Evolutionary conservation across 2,329 filamentous ascomycete genomes (phyloP).

Genomic region (Epichloe scottii): DNA sequence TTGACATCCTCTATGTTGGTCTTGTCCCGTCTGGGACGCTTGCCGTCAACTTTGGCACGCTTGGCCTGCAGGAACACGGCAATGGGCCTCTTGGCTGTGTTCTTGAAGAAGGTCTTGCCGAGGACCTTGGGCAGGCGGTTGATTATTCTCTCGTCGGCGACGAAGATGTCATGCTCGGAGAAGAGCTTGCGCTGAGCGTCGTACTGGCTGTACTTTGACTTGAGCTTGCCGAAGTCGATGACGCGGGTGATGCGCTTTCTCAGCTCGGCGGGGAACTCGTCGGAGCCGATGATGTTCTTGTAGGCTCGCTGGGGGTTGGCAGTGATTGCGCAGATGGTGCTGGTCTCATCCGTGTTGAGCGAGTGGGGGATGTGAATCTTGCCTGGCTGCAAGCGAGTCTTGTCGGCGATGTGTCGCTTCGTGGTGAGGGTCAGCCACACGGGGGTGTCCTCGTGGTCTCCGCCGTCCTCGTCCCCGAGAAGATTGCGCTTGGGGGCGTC

Average conservation of each 20-base stretch:
- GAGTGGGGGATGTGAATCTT: slow-evolving; percentile 72
- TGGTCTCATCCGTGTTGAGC: slow-evolving; percentile 50
- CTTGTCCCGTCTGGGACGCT: slow-evolving; percentile 45
- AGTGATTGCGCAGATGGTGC: slow-evolving; percentile 76
- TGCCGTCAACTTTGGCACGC: slow-evolving; percentile 47
- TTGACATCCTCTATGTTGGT: slow-evolving; percentile 22
- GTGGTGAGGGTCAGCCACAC: slow-evolving; percentile 52
- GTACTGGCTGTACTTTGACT: slow-evolving; percentile 74
- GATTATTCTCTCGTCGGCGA: slow-evolving; percentile 80
- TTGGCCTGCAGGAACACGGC: slow-evolving; percentile 60
- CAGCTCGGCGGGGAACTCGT: slow-evolving; percentile 56
- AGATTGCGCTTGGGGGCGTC: slow-evolving; percentile 43
- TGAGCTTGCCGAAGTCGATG: slow-evolving; percentile 70
- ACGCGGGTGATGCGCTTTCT: slow-evolving; percentile 59
- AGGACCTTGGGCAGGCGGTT: slow-evolving; percentile 62
- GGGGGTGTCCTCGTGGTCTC: slow-evolving; percentile 33
- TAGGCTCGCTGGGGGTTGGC: slow-evolving; percentile 71
- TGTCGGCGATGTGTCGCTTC: slow-evolving; percentile 56
- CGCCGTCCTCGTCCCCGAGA: slow-evolving; percentile 31
- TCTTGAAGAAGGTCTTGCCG: slow-evolving; percentile 88
- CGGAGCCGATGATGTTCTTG: slow-evolving; percentile 73
- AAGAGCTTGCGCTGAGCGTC: slow-evolving; percentile 76
- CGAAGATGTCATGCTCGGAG: slow-evolving; percentile 81
- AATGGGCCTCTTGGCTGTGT: slow-evolving; percentile 70
- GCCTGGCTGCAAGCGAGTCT: slow-evolving; percentile 67